Evolutionary conservation across 2,329 filamentous ascomycete species (phyloP).

Genomic region (Corniculantispora saksenae): DNA sequence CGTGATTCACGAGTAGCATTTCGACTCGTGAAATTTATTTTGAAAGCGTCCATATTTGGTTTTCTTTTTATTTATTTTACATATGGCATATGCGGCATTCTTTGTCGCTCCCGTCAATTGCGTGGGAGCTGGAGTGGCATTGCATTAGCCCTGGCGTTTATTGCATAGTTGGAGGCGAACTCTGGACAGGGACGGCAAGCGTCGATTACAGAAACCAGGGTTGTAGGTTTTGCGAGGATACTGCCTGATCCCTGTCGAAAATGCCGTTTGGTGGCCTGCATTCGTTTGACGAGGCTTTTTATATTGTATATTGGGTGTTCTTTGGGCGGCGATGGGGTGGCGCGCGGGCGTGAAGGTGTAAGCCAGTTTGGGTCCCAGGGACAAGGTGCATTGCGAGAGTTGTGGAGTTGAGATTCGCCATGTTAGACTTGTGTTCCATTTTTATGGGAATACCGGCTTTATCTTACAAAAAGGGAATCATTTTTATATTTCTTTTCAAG

Average conservation of each 20-base stretch:
- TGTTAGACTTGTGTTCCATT: not conserved
- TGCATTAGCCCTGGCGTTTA: constrained; percentile 18
- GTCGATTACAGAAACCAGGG: not conserved
- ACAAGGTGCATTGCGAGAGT: not conserved
- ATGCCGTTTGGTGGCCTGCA: no score
- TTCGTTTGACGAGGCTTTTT: not conserved
- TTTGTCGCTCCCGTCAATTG: not conserved
- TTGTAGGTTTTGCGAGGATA: not conserved
- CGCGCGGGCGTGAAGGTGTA: not conserved
- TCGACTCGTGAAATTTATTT: not conserved
- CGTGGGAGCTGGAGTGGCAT: not conserved
- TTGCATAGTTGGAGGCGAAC: not conserved
- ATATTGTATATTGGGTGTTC: not conserved
- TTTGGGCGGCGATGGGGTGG: not conserved
- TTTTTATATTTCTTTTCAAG: not conserved
- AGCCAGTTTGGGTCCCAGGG: not conserved
- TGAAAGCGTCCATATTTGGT: constrained; percentile 21
- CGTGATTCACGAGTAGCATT: constrained; percentile 29
- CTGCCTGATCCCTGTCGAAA: no score
- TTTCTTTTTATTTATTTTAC: constrained; percentile 17
- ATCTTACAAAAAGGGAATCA: not conserved
- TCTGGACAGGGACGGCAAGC: not conserved
- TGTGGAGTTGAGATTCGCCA: not conserved
- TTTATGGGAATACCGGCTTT: not conserved
- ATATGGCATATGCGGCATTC: constrained; percentile 5